These are phyloP conservation scores for Lavandula angustifolia DNA, from an alignment of 257 asterid species.

Conservation along the genomic window DNA sequence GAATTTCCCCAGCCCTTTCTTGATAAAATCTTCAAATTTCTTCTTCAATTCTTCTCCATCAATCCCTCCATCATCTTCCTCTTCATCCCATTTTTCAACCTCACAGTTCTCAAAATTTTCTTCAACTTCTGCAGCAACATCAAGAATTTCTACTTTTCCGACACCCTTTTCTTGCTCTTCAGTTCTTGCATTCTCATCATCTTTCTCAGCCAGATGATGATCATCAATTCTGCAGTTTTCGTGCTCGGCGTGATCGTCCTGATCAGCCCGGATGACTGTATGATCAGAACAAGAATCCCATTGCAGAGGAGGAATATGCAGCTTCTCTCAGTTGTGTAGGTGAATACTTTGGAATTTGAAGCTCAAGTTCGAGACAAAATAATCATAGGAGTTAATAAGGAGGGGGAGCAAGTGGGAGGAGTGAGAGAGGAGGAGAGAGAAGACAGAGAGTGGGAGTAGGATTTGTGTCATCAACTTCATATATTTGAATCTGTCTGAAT, in stretches of 20 bases:
- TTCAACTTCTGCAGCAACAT: background rate
- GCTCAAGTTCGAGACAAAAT: slow-evolving; percentile 24
- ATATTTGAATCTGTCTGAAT: slow-evolving; percentile 30
- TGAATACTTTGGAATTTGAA: slow-evolving; percentile 47
- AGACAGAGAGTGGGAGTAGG: slow-evolving; percentile 43
- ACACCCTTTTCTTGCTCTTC: slow-evolving; percentile 20
- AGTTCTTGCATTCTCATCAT: background rate
- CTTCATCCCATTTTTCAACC: slow-evolving; percentile 25
- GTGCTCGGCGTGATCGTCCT: slow-evolving; percentile 21
- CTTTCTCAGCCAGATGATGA: background rate
- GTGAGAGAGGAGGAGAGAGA: slow-evolving; percentile 43
- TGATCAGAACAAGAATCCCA: slow-evolving; percentile 64
- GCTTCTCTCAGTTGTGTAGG: slow-evolving; percentile 55
- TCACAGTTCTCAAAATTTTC: slow-evolving; percentile 14
- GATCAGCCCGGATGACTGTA: slow-evolving; percentile 52
- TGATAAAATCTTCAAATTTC: slow-evolving; percentile 74
- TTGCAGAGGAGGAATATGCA: slow-evolving; percentile 69
- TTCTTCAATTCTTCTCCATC: slow-evolving; percentile 54
- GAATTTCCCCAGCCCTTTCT: slow-evolving; percentile 57
- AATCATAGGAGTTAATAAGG: slow-evolving; percentile 35
- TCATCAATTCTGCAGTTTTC: background rate
- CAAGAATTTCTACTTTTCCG: slow-evolving; percentile 7
- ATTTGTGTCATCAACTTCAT: slow-evolving; percentile 40
- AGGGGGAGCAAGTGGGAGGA: slow-evolving; percentile 33
- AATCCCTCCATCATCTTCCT: slow-evolving; percentile 18